Conservation (phyloP, 805 yeast genomes). For the Debaryomyces tyrocola region DNA sequence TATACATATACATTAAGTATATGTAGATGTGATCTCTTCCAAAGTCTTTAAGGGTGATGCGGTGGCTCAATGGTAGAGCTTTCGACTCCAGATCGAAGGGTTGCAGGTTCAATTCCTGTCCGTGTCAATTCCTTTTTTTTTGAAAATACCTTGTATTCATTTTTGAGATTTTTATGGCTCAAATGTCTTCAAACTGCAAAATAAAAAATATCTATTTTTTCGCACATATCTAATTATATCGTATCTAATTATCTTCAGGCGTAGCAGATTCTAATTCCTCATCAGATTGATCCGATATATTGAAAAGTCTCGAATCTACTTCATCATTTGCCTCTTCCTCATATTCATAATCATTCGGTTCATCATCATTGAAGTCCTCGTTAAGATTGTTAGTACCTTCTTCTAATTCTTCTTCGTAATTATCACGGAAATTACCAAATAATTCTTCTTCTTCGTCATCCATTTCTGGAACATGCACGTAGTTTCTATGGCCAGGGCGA, state of each 20-base stretch:
- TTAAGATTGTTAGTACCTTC: slow-evolving; percentile 24
- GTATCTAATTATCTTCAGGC: not conserved
- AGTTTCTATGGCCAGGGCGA: slow-evolving; percentile 38
- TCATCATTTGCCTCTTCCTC: slow-evolving; percentile 15
- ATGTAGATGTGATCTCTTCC: not conserved
- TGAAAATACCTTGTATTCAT: not conserved
- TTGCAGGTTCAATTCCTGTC: slow-evolving; percentile 88
- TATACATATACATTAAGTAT: not conserved
- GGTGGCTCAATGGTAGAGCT: slow-evolving; percentile 45
- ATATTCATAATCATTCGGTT: not conserved
- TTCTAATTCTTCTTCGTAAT: slow-evolving; percentile 38
- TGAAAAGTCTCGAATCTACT: slow-evolving; percentile 27
- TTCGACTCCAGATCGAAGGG: slow-evolving; percentile 65
- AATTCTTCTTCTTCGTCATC: slow-evolving; percentile 38
- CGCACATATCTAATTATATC: not conserved
- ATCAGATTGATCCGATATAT: slow-evolving; percentile 31
- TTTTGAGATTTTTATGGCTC: not conserved
- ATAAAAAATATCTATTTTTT: not conserved
- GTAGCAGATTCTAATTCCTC: slow-evolving; percentile 1
- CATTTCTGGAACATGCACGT: slow-evolving; percentile 41
- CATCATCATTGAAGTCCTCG: slow-evolving; percentile 19
- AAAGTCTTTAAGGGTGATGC: slow-evolving; percentile 23
- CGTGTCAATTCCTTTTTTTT: slow-evolving; percentile 39
- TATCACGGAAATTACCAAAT: slow-evolving; percentile 41
- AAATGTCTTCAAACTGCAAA: slow-evolving; percentile 5